phyloP scores from a whole-genome alignment of 208 protist species.

The Trichomonas gallinae region DNA sequence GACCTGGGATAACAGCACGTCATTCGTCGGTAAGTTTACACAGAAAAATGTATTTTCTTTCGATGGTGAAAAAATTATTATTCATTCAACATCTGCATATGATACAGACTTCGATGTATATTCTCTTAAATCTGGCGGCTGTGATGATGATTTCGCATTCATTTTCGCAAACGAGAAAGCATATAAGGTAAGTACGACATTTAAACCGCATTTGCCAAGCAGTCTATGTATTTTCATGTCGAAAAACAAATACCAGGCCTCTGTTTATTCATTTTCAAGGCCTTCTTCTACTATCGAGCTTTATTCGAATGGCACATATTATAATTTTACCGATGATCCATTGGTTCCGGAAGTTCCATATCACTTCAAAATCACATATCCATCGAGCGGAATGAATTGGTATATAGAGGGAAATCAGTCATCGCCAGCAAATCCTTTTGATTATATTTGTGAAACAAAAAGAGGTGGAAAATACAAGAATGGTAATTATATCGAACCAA shows the following conservation, averaged over 20 bases:
- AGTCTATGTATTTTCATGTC: neutral
- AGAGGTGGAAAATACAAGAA: neutral
- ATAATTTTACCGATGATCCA: neutral
- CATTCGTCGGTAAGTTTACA: neutral
- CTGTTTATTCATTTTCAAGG: neutral
- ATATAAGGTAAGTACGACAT: neutral
- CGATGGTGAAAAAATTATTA: neutral
- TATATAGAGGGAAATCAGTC: neutral
- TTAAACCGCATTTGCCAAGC: neutral
- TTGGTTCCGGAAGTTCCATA: neutral
- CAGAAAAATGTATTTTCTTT: neutral
- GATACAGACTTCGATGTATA: neutral
- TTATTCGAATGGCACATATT: neutral
- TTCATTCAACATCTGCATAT: neutral
- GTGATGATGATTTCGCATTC: neutral
- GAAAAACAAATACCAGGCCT: neutral
- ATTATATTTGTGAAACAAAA: neutral
- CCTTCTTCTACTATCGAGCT: neutral
- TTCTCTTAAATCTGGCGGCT: neutral
- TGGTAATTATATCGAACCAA: neutral
- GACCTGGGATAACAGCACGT: neutral
- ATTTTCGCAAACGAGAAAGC: neutral
- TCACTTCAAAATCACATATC: neutral
- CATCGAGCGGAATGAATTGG: neutral
- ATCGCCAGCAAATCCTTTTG: neutral